Percentiles rank a stretch among this genome's conserved stretches.
These are phyloP conservation scores for Talaromyces funiculosus DNA, from an alignment of 2,329 filamentous ascomycete species.

Conservation along the genomic window DNA sequence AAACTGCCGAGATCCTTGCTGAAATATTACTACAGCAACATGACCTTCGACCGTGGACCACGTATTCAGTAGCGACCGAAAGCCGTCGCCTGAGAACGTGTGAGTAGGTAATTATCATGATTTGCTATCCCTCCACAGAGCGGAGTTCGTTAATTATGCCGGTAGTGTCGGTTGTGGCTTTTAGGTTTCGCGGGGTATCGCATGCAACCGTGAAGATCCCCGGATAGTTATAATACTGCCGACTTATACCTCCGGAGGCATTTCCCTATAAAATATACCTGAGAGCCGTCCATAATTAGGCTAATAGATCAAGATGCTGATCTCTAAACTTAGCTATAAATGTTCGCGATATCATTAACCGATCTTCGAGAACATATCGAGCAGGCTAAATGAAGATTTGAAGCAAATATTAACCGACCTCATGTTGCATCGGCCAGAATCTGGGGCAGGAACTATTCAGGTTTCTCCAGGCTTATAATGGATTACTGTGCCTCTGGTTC, in stretches of 20 bases:
- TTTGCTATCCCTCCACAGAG: too few species aligned
- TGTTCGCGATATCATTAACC: neutral
- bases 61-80: too few species aligned
- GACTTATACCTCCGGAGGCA: neutral
- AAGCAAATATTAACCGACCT: neutral
- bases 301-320: neutral
- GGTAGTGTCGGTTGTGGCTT: neutral
- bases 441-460: neutral
- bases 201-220: neutral
- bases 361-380: neutral
- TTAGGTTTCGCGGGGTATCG: neutral
- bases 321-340: neutral
- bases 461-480: neutral
- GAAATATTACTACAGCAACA: too few species aligned
- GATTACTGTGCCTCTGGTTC: neutral
- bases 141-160: neutral
- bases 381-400: neutral
- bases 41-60: too few species aligned
- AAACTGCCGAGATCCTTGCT: too few species aligned
- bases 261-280: too few species aligned
- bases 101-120: too few species aligned
- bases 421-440: neutral
- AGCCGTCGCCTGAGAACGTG: too few species aligned
- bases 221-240: neutral
- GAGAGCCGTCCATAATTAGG: neutral